Evolutionary conservation across 148 eudicot genomes (phyloP), one percentile per base, ranked within the genome.

Genomic region (Chenopodium berlandieri): DNA sequence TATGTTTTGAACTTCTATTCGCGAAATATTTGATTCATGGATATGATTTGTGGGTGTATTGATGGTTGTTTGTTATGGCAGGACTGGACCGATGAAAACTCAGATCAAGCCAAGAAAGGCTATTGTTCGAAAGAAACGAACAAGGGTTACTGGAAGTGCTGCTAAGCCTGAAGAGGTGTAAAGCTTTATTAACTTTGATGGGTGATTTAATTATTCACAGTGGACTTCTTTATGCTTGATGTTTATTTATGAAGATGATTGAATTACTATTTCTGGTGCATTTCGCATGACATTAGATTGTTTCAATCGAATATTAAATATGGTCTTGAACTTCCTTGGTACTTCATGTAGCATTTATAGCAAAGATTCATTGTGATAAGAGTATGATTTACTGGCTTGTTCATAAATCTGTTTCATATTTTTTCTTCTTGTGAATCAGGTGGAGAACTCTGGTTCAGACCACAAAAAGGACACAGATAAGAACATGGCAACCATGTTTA

Each of bases 31-130:
- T 22, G 20, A 31, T 4, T 25, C 7, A 32, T 34, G 37, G 4
- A 10, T 27, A 40, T 40, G 44, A 40, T 40, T 40, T 11, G 13
- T 22, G 12, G 46, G 22, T 65, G 5, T 40, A 20, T 27, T 31
- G 11, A 48, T 69, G 62, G 37, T 50, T 65, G 9, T 34, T 2
- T 72, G 14, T 3, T 47, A 23, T 30, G 63, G 0, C 40, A 93
- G 97, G 93, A 76, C 86, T 83, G 94, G 97, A 78, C 92, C 92
- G 10, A 90, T 93, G 94, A 66, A 77, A 11, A 65, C 64, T 75
- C 84, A 88, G 65, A 9, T 87, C 25, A 91, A 90, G 88, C 86
- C 74, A 30, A 83, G 89, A 17, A 91, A 78, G 84, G 34, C 62
- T 70, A 54, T 67, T 20, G 83, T 66, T 84, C 85, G 75, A 31